Evolutionary conservation across 306 rosid species (phyloP).

Genomic region (Delonix regia): DNA sequence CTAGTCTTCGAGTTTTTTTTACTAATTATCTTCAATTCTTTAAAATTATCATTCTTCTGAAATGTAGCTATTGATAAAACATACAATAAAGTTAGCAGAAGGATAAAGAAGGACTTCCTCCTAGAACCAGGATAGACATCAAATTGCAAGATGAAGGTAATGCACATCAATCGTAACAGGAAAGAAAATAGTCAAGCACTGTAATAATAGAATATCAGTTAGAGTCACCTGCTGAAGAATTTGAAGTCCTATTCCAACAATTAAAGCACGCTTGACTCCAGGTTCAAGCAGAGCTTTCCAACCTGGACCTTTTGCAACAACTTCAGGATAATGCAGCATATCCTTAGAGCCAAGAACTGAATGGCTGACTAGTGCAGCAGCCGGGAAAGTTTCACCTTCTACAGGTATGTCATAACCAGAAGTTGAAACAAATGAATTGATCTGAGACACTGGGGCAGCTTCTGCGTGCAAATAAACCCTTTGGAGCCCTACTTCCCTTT

Average conservation of each 20-base stretch:
- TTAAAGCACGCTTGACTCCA: conserved; percentile 84
- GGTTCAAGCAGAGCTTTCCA: conserved; percentile 77
- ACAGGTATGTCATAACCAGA: conserved; percentile 56
- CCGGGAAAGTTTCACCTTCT: conserved; percentile 70
- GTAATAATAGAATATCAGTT: neutral
- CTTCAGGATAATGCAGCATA: conserved; percentile 46
- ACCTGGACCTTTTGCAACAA: conserved; percentile 47
- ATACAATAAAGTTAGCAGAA: neutral
- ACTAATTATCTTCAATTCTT: neutral
- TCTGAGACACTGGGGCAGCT: conserved; percentile 50
- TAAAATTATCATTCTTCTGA: conserved; percentile 4
- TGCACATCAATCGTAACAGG: conserved; percentile 12
- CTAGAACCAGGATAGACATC: neutral
- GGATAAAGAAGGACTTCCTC: neutral
- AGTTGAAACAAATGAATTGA: conserved; percentile 62
- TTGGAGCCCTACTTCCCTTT: conserved; percentile 64
- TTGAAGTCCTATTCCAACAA: conserved; percentile 88
- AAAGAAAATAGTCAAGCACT: neutral
- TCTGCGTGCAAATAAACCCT: conserved; percentile 84
- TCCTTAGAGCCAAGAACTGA: conserved; percentile 61
- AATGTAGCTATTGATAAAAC: conserved; percentile 7
- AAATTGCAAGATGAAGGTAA: conserved; percentile 25
- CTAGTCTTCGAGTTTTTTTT: neutral
- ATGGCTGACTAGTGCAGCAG: conserved; percentile 82
- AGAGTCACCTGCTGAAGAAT: conserved; percentile 87